A percentile compares a stretch with the other conserved stretches of the same genome.
These are phyloP conservation scores for Panicum hallii DNA, from an alignment of 202 grass and related monocot genomes.

Conservation along the genomic window DNA sequence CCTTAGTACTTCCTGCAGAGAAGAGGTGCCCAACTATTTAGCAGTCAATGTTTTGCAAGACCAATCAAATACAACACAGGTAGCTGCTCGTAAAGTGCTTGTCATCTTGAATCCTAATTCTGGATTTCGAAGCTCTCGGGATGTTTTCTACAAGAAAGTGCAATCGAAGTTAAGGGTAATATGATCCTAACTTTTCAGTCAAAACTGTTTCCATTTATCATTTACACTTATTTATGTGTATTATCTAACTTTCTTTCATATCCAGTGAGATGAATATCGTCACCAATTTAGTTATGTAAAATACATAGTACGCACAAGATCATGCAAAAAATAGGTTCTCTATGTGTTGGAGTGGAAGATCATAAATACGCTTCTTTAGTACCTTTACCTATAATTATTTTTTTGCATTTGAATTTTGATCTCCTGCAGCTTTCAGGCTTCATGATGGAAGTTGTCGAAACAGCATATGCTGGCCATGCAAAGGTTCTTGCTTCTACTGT, in stretches of 20 bases:
- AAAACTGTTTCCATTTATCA: slow-evolving; percentile 8
- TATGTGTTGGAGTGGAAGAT: slow-evolving; percentile 22
- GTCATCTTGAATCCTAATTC: slow-evolving; percentile 95
- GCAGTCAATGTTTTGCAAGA: slow-evolving; percentile 57
- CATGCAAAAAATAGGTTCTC: not conserved
- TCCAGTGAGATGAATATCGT: slow-evolving; percentile 11
- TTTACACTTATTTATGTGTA: not conserved
- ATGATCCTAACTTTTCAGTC: slow-evolving; percentile 19
- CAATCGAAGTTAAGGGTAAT: slow-evolving; percentile 76
- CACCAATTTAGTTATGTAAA: slow-evolving; percentile 15
- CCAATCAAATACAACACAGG: slow-evolving; percentile 53
- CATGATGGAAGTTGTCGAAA: slow-evolving; percentile 85
- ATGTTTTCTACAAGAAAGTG: slow-evolving; percentile 83
- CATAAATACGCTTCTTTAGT: not conserved
- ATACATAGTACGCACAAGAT: slow-evolving; percentile 3
- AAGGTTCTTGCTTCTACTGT: slow-evolving; percentile 77
- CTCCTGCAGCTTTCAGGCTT: slow-evolving; percentile 92
- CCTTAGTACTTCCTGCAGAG: slow-evolving; percentile 56
- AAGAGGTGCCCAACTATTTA: slow-evolving; percentile 54
- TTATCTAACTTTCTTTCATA: slow-evolving; percentile 25
- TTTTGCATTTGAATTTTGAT: slow-evolving; percentile 61
- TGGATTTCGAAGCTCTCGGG: slow-evolving; percentile 78
- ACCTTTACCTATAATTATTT: slow-evolving; percentile 41
- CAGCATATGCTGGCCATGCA: slow-evolving; percentile 87
- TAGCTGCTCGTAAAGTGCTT: slow-evolving; percentile 64